Conservation (phyloP, 2,329 filamentous ascomycete genomes). For the Fusarium palustre region DNA sequence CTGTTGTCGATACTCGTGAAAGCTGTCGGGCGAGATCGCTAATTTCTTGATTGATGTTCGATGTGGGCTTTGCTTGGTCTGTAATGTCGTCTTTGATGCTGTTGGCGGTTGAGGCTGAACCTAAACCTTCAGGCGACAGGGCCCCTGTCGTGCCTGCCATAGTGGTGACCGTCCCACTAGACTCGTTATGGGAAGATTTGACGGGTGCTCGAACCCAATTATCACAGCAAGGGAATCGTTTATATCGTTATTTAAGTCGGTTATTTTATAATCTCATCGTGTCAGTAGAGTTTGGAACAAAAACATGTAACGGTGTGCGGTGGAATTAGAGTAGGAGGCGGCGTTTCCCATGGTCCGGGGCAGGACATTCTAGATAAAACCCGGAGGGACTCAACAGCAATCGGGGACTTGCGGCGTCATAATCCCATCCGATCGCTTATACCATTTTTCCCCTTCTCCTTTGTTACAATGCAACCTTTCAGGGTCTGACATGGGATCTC, state of each 20-base stretch:
- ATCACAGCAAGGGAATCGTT: background rate
- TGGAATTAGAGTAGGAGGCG: background rate
- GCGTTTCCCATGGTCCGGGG: background rate
- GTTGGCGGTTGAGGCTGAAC: constrained; percentile 15
- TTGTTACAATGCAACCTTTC: background rate
- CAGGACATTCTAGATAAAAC: background rate
- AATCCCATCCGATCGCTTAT: background rate
- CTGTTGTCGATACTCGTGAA: constrained; percentile 26
- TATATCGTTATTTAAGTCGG: background rate
- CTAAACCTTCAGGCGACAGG: background rate
- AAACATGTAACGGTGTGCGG: background rate
- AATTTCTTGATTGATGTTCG: constrained; percentile 15
- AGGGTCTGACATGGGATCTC: background rate
- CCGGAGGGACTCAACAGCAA: background rate
- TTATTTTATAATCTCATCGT: background rate
- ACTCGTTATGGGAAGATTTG: background rate
- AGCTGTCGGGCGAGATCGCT: constrained; percentile 29
- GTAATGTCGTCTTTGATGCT: constrained; percentile 1
- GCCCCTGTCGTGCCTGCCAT: constrained; percentile 3
- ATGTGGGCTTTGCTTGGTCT: background rate
- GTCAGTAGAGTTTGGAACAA: background rate
- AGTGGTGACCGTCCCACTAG: background rate
- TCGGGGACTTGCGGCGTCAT: constrained; percentile 7
- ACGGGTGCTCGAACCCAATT: background rate
- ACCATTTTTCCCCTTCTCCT: background rate